Conservation (phyloP, 1,284 basidiomycete species). For the Moniliophthora roreri region DNA sequence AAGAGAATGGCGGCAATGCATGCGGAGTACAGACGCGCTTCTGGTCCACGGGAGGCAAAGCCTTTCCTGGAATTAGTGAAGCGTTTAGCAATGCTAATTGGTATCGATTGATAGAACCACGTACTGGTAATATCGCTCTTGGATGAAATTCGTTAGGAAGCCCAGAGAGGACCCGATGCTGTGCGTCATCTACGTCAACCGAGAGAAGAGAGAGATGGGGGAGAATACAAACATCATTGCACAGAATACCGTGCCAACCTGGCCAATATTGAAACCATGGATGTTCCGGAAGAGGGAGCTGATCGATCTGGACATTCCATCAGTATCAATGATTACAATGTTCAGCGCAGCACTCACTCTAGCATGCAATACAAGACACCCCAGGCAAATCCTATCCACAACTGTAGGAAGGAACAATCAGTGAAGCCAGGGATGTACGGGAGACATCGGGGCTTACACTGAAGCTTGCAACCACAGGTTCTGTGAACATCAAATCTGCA, state of each 20-base stretch:
- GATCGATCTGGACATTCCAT: constrained; percentile 46
- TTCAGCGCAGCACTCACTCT: constrained; percentile 39
- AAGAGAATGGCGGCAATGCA: constrained; percentile 65
- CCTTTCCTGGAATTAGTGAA: constrained; percentile 42
- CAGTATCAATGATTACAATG: neutral
- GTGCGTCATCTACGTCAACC: neutral
- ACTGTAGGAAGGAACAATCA: neutral
- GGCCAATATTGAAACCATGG: constrained; percentile 65
- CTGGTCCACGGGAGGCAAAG: constrained; percentile 57
- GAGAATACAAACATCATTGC: constrained; percentile 52
- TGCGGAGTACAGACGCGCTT: constrained; percentile 72
- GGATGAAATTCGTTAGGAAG: constrained; percentile 55
- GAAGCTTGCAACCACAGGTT: constrained; percentile 75
- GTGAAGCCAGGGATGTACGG: neutral
- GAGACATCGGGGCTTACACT: constrained; percentile 29
- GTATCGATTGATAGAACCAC: constrained; percentile 16
- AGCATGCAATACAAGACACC: constrained; percentile 74
- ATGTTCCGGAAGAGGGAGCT: constrained; percentile 59
- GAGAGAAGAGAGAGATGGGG: neutral
- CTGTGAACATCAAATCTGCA: constrained; percentile 43
- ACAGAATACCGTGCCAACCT: constrained; percentile 63
- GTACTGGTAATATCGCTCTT: constrained; percentile 67
- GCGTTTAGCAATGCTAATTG: neutral
- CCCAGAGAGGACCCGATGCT: constrained; percentile 68
- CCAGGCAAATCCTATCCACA: constrained; percentile 81